phyloP scores from a whole-genome alignment of 2,329 filamentous ascomycete genomes.

The Aspergillus pseudoviridinutans region DNA sequence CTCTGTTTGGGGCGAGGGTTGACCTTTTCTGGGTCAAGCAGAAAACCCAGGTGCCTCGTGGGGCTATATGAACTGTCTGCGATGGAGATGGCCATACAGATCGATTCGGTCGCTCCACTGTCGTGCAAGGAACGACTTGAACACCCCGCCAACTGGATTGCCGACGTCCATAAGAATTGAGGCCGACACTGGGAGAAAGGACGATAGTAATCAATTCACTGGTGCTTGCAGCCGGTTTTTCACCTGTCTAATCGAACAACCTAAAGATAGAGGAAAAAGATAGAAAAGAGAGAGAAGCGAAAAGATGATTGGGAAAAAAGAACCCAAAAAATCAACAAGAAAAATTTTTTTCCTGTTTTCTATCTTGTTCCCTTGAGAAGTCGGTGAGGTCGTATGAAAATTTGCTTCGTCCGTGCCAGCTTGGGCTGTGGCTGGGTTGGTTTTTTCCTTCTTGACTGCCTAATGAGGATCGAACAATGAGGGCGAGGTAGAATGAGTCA shows the following conservation, averaged over 20 bases:
- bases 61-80: slow-evolving; percentile 36
- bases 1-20: slow-evolving; percentile 36
- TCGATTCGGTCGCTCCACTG: slow-evolving; percentile 23
- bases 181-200: slow-evolving; percentile 3
- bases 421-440: slow-evolving; percentile 6
- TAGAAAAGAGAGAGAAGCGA: slow-evolving; percentile 5
- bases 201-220: not conserved
- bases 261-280: not conserved
- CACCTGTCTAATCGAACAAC: not conserved
- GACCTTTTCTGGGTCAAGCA: slow-evolving; percentile 32
- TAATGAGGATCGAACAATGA: slow-evolving; percentile 4
- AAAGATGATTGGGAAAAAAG: slow-evolving; percentile 1
- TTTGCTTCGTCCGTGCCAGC: slow-evolving; percentile 5
- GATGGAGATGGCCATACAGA: slow-evolving; percentile 42
- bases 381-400: slow-evolving; percentile 15
- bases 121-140: slow-evolving; percentile 31
- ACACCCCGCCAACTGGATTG: slow-evolving; percentile 29
- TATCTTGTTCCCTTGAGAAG: slow-evolving; percentile 10
- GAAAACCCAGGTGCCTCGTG: slow-evolving; percentile 31
- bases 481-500: not conserved
- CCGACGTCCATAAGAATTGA: slow-evolving; percentile 37
- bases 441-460: not conserved
- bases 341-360: not conserved
- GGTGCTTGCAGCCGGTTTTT: no score
- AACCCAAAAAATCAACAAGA: slow-evolving; percentile 4